Evolutionary conservation across 2,329 filamentous ascomycete species (phyloP).

Genomic region (Lachnellula hyalina): DNA sequence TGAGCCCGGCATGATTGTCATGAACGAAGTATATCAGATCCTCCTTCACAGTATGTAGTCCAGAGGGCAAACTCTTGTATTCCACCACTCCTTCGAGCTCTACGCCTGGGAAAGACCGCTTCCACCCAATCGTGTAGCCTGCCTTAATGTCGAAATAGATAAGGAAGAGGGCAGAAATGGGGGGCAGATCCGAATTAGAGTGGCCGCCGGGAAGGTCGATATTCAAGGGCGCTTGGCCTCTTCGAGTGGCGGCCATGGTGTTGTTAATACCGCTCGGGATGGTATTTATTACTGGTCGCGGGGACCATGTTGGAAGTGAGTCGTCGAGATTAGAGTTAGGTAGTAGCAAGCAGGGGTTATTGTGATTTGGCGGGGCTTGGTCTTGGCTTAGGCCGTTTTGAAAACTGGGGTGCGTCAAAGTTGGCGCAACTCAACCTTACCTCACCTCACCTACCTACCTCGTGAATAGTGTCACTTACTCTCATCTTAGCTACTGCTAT

Average conservation of each 20-base stretch:
- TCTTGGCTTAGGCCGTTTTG: too few species aligned
- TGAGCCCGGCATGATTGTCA: conserved; percentile 75
- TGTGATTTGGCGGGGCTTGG: too few species aligned
- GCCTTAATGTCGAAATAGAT: conserved; percentile 91
- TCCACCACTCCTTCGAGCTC: conserved; percentile 83
- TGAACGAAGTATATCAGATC: conserved; percentile 96
- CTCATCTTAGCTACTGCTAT: too few species aligned
- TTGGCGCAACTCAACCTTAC: too few species aligned
- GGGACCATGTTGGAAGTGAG: too few species aligned
- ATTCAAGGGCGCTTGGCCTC: conserved; percentile 30
- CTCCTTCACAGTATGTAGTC: conserved; percentile 79
- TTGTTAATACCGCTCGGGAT: not conserved
- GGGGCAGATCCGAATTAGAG: conserved; percentile 44
- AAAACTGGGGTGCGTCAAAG: too few species aligned
- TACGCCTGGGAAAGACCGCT: conserved; percentile 63
- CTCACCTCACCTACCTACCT: too few species aligned
- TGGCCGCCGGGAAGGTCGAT: conserved; percentile 24
- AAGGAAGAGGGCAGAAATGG: conserved; percentile 75
- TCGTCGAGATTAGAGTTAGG: too few species aligned
- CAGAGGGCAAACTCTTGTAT: conserved; percentile 93
- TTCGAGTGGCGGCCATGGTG: conserved; percentile 28
- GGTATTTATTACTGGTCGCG: too few species aligned
- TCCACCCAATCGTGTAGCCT: conserved; percentile 88
- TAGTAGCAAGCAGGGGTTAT: too few species aligned
- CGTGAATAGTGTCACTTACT: too few species aligned